Conservation (phyloP, 441 rosid species). For the Pelargonium myrrhifolium region DNA sequence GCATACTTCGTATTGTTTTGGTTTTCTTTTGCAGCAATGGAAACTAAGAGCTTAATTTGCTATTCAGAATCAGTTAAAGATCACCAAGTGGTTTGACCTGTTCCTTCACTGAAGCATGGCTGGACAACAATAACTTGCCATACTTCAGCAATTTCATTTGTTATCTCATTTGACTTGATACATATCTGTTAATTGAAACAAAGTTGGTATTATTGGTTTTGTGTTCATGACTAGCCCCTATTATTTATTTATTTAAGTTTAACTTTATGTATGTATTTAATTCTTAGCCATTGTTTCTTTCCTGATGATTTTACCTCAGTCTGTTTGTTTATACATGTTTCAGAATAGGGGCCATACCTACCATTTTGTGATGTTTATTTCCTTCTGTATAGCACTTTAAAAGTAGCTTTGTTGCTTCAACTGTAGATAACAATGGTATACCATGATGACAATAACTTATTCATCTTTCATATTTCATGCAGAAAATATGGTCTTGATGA, state of each 20-base stretch:
- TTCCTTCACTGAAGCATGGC: neutral
- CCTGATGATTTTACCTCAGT: neutral
- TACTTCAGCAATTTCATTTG: too few relatives aligned
- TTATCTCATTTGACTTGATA: too few relatives aligned
- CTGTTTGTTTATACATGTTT: neutral
- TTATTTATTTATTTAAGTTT: neutral
- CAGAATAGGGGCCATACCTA: neutral
- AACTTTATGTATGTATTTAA: neutral
- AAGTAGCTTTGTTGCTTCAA: neutral
- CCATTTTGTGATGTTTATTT: neutral
- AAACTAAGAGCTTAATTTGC: neutral
- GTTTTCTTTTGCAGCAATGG: neutral
- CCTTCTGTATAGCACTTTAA: neutral
- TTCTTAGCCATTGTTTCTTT: neutral
- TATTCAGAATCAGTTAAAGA: neutral
- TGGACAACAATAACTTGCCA: too few relatives aligned
- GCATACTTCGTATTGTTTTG: neutral
- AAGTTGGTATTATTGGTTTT: neutral
- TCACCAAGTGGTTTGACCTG: neutral
- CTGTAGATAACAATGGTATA: neutral
- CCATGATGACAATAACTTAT: neutral
- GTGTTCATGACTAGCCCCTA: neutral
- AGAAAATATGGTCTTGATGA: constrained; percentile 91
- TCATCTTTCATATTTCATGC: constrained; percentile 19
- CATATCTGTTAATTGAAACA: too few relatives aligned